These are phyloP conservation scores for Talinum fruticosum DNA, from an alignment of 148 eudicot species.

Conservation along the genomic window DNA sequence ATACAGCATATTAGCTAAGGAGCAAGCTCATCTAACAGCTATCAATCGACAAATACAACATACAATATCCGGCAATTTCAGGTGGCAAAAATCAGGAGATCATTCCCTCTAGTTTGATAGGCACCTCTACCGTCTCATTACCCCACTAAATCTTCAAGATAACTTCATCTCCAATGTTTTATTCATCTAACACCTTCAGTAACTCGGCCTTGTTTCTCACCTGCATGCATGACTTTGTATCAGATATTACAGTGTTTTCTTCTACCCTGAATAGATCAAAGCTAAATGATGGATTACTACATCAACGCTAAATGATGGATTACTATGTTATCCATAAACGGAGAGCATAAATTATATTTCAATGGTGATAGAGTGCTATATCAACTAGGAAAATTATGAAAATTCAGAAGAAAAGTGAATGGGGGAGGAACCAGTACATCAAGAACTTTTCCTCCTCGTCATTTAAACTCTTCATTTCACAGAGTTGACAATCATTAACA, in stretches of 20 bases:
- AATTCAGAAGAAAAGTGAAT: background rate
- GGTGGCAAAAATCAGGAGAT: slow-evolving; percentile 24
- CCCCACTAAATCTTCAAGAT: slow-evolving; percentile 65
- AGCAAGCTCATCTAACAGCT: background rate
- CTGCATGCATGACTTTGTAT: slow-evolving; percentile 34
- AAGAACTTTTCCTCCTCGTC: no score
- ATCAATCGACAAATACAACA: background rate
- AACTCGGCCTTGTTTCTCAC: slow-evolving; percentile 81
- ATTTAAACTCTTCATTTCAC: background rate
- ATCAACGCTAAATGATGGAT: no score
- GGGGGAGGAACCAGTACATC: background rate
- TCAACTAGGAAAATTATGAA: background rate
- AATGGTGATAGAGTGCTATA: no score
- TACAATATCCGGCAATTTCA: background rate
- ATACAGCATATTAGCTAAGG: background rate
- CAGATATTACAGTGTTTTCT: background rate
- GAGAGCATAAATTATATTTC: no score
- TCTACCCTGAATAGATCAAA: no score
- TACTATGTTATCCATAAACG: no score
- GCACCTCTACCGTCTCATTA: slow-evolving; percentile 56
- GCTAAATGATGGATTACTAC: no score
- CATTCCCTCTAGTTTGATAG: slow-evolving; percentile 64
- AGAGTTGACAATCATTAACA: background rate
- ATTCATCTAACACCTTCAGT: slow-evolving; percentile 68
- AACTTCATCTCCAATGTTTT: slow-evolving; percentile 69